Conservation (phyloP, 176 grass and related monocot species). For the Bromus sterilis region DNA sequence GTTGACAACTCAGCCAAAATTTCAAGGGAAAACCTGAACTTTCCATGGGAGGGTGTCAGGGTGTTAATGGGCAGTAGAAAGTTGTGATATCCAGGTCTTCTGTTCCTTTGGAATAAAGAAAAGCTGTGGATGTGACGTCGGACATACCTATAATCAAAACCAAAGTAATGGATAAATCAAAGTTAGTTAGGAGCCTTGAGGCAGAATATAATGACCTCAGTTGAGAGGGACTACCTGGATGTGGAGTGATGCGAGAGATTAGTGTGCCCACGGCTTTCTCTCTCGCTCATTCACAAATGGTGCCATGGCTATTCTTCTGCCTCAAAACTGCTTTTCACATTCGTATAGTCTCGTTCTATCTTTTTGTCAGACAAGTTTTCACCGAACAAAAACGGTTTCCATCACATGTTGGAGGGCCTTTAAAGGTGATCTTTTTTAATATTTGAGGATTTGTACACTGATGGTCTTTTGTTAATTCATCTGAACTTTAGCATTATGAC, state of each 20-base stretch:
- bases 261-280: slow-evolving; percentile 23
- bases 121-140: not conserved
- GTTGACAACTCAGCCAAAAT: not conserved
- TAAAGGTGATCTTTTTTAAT: too few relatives aligned
- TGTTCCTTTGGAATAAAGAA: slow-evolving; percentile 17
- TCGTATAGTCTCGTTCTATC: too few relatives aligned
- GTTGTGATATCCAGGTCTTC: not conserved
- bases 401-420: too few relatives aligned
- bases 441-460: too few relatives aligned
- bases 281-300: not conserved
- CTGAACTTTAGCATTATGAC: too few relatives aligned
- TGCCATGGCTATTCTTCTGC: not conserved
- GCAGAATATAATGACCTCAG: slow-evolving; percentile 34
- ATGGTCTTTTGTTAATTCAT: too few relatives aligned
- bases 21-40: not conserved
- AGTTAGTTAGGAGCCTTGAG: slow-evolving; percentile 42
- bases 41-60: not conserved
- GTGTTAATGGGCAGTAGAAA: not conserved
- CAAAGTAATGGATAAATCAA: slow-evolving; percentile 34
- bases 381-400: too few relatives aligned
- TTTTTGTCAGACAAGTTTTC: too few relatives aligned
- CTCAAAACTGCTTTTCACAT: too few relatives aligned
- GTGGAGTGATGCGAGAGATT: slow-evolving; percentile 24
- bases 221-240: slow-evolving; percentile 17
- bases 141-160: slow-evolving; percentile 5